Evolutionary conservation across 495 filamentous ascomycete species (phyloP), one percentile per base, ranked within the genome.

Genomic region (Oleoguttula mirabilis): DNA sequence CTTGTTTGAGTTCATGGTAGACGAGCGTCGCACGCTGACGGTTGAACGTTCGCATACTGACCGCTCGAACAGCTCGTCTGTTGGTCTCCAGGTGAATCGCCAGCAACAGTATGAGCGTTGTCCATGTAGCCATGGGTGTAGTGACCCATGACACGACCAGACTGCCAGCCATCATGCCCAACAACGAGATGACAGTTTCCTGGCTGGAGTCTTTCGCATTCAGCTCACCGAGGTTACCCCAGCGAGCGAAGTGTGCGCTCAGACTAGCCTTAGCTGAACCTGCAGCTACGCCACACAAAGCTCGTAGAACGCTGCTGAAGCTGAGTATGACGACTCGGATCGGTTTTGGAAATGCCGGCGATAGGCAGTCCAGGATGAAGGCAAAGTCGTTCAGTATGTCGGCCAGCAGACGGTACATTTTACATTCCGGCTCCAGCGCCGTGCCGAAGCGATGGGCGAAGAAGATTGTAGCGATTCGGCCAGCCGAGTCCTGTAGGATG

Each of bases 121-220:
- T 56, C 83, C 84, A 92, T 6, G 88, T 93, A 25, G 77, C 72
- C 14, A 67, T 57, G 48, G 76, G 73, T 19, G 79, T 72, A 27
- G 80, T 77, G 11, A 94, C 73, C 49, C 71, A 63, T 3, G 82
- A 77, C 8, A 96, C 80, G 5, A 95, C 76, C 14, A 93, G 45
- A 39, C 77, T 88, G 0, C 88, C 88, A 16, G 70, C 80, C 43
- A 94, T 68, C 85, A 94, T 90, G 0, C 88, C 88, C 28, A 94
- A 25, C 28, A 98, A 69, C 2, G 84, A 88, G 39, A 98, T 87
- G 27, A 95, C 71, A 0, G 88, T 98, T 63, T 98, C 88, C 66
- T 98, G 88, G 46, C 83, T 88, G 17, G 87, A 88, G 56, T 98
- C 88, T 76, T 98, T 80, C 70, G 88, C 88, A 64, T 94, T 95